Evolutionary conservation across 2,329 filamentous ascomycete species (phyloP), one percentile per base, ranked within the genome.

Genomic region (Xylaria sp.): DNA sequence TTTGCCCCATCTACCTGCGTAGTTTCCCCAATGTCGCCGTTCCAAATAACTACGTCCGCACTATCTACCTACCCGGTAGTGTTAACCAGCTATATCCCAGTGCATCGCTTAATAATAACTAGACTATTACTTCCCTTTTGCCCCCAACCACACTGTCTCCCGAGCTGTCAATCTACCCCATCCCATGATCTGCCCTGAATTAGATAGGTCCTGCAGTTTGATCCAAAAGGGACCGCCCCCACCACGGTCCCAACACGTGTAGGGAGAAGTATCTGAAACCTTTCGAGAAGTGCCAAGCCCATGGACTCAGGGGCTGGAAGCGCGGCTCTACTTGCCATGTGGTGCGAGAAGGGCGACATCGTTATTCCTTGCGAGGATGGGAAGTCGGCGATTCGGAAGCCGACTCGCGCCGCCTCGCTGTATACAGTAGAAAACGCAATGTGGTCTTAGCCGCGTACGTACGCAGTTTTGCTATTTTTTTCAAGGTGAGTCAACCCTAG

Each of bases 211-310:
- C 24, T 27, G 4, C 4, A 30, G 58, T 21, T 62, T 51, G 59
- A 63, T 50, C 64, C 34, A 36, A 21, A 30, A 50, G 17, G 39
- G 39, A 1, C 5, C 19, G 21, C 54, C 64, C 21, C 61, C 65
- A 59, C 54, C 6, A 9, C 30, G 19, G 42, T 53, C 32, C 53
- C 34, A 53, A 24, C 61, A 65, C 56, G 61, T 56, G 45, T n/a
- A 61, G 53, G 64, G 59, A 56, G 61, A 62, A 65, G 51, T 42
- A 58, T 68, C 30, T 62, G 66, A 68, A 68, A 68, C 66, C 45
- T 32, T 68, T 68, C 62, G 45, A 65, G 62, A 68, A 65, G 54
- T 58, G 57, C 62, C 66, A 65, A 68, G 66, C 42, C 53, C 19
- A 36, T 27, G 21, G 51, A 17, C n/a, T 59, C 57, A 59, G 65